phyloP scores from a whole-genome alignment of 2,329 filamentous ascomycete genomes.

The Thelonectria blattea region DNA sequence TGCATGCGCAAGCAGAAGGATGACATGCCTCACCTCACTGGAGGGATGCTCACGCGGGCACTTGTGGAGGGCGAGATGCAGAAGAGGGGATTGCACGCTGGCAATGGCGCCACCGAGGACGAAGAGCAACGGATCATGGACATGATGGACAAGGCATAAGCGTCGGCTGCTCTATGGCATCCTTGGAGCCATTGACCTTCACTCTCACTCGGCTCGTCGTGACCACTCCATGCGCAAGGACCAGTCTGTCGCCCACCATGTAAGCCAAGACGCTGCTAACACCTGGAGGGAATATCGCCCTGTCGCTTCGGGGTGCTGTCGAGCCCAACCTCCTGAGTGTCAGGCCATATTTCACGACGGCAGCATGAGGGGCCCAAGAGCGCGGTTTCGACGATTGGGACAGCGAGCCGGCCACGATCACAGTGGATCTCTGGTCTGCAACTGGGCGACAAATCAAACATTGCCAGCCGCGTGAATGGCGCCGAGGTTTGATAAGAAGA shows the following conservation, averaged over 20 bases:
- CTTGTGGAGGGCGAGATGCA: slow-evolving; percentile 66
- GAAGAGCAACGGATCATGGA: slow-evolving; percentile 54
- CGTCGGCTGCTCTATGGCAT: slow-evolving; percentile 8
- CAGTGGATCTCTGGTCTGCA: slow-evolving; percentile 4
- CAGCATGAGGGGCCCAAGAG: slow-evolving; percentile 1
- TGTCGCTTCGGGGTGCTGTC: slow-evolving; percentile 12
- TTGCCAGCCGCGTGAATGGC: slow-evolving; percentile 20
- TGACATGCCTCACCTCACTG: slow-evolving; percentile 55
- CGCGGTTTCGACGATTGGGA: slow-evolving; percentile 14
- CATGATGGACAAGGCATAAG: slow-evolving; percentile 42
- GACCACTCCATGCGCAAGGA: not conserved
- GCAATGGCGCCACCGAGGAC: slow-evolving; percentile 39
- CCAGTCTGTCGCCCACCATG: slow-evolving; percentile 19
- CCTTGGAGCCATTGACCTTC: slow-evolving; percentile 5
- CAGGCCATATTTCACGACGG: slow-evolving; percentile 27
- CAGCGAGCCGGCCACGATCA: slow-evolving; percentile 9
- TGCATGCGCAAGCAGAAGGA: slow-evolving; percentile 67
- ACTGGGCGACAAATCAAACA: slow-evolving; percentile 7
- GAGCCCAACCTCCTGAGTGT: slow-evolving; percentile 22
- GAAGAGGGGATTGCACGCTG: slow-evolving; percentile 51
- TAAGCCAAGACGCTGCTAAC: slow-evolving; percentile 25
- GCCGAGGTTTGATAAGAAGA: slow-evolving; percentile 13
- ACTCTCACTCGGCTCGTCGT: slow-evolving; percentile 19
- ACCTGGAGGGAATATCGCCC: slow-evolving; percentile 14
- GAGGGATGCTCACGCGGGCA: slow-evolving; percentile 63